Percentiles rank a stretch among this genome's conserved stretches.
phyloP scores from a whole-genome alignment of 495 filamentous ascomycete genomes.

The Bryoglossum gracile region DNA sequence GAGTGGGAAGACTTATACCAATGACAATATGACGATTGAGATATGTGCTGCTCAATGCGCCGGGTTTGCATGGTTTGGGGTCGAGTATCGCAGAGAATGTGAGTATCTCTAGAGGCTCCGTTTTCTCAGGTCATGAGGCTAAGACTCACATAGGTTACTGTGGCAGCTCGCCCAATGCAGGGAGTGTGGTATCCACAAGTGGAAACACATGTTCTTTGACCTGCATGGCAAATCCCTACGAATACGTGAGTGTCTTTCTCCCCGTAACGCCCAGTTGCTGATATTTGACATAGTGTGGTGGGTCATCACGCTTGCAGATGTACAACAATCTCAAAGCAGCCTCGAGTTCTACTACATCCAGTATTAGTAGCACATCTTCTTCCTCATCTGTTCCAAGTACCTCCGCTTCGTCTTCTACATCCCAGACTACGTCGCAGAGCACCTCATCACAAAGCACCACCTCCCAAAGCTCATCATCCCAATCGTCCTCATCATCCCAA shows the following conservation, averaged over 20 bases:
- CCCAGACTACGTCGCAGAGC: not conserved
- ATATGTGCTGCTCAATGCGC: constrained; percentile 28
- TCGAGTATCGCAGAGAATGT: constrained; percentile 30
- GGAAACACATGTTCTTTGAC: constrained; percentile 3
- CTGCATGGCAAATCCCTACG: constrained; percentile 4
- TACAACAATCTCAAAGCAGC: not conserved
- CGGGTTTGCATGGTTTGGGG: constrained; percentile 25
- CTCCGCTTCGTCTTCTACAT: not conserved
- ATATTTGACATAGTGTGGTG: constrained; percentile 12
- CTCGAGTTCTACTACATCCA: constrained; percentile 1
- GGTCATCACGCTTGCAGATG: not conserved
- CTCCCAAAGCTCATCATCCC: not conserved
- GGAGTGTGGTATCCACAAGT: constrained; percentile 2
- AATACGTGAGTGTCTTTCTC: not conserved
- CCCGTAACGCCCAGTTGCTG: too few species aligned
- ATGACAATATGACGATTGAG: constrained; percentile 29
- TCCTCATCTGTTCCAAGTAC: not conserved
- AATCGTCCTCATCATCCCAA: not conserved
- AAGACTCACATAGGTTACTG: constrained; percentile 28
- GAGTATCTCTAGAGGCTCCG: too few species aligned
- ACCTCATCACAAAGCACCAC: not conserved
- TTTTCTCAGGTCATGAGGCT: too few species aligned
- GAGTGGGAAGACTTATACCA: constrained; percentile 7
- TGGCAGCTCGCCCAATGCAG: constrained; percentile 19
- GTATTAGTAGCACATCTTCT: not conserved